phyloP scores from a whole-genome alignment of 768 basidiomycete species.

The Amanita rimosa region DNA sequence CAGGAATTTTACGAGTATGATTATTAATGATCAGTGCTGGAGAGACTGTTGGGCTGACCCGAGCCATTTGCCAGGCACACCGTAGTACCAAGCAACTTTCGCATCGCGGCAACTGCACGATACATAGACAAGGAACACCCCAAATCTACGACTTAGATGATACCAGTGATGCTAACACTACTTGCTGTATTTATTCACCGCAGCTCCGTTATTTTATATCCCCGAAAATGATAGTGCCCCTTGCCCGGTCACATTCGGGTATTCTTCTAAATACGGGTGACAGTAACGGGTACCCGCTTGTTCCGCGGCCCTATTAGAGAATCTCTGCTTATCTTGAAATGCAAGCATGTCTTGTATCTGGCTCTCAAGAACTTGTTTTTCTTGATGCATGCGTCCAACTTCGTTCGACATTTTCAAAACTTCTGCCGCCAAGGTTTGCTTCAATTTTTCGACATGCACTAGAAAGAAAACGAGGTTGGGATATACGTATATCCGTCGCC shows the following conservation, averaged over 20 bases:
- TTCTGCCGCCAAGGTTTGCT: conserved; percentile 66
- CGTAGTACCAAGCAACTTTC: conserved; percentile 62
- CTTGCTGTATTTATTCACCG: background rate
- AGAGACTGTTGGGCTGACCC: background rate
- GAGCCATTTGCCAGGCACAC: conserved; percentile 42
- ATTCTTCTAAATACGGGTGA: background rate
- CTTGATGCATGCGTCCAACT: conserved; percentile 53
- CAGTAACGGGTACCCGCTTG: background rate
- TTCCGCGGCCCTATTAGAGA: background rate
- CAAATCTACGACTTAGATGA: no score
- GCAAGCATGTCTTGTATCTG: conserved; percentile 66
- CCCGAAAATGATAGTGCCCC: background rate
- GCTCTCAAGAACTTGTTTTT: conserved; percentile 53
- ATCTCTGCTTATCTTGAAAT: conserved; percentile 36
- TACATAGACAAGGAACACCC: conserved; percentile 30
- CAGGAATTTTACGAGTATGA: conserved; percentile 65
- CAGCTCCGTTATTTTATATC: background rate
- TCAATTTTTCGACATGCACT: conserved; percentile 87
- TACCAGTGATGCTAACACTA: background rate
- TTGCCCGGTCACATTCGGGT: background rate
- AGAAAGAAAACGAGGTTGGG: background rate
- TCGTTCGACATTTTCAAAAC: conserved; percentile 68
- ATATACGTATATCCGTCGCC: no score
- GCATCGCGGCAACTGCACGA: conserved; percentile 74
- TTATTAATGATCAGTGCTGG: background rate